These are phyloP conservation scores for Camellia japonica DNA, from an alignment of 148 eudicot genomes.

Conservation along the genomic window DNA sequence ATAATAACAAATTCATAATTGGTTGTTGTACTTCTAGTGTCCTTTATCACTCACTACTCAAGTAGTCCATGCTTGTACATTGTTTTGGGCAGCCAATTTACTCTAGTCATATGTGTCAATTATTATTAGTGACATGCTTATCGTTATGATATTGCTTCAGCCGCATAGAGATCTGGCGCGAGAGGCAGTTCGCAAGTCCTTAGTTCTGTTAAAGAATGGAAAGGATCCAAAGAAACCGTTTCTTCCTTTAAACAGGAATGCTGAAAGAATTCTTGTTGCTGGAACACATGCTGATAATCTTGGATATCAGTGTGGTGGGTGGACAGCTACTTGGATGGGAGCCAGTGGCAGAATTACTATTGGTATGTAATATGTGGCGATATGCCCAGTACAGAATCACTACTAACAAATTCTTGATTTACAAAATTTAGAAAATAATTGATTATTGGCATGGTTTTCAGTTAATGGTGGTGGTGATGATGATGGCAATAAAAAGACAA, in stretches of 20 bases:
- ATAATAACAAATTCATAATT: too few species aligned
- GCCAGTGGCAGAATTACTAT: constrained; percentile 69
- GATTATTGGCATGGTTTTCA: neutral
- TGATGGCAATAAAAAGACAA: neutral
- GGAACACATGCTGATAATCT: constrained; percentile 93
- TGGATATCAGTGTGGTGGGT: constrained; percentile 96
- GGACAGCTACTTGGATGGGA: constrained; percentile 77
- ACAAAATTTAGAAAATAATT: neutral
- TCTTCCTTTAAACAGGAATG: constrained; percentile 67
- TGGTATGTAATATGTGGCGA: constrained; percentile 40
- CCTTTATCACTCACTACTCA: too few species aligned
- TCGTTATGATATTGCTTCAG: constrained; percentile 28
- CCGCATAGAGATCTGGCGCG: constrained; percentile 83
- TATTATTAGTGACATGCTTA: neutral
- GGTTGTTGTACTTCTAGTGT: too few species aligned
- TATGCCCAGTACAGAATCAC: neutral
- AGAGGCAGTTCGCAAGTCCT: constrained; percentile 87
- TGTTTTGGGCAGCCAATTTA: neutral
- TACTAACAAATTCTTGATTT: neutral
- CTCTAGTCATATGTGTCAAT: neutral
- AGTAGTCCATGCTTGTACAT: too few species aligned
- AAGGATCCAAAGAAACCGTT: constrained; percentile 56
- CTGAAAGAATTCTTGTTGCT: constrained; percentile 68
- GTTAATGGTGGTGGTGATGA: neutral
- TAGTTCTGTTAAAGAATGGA: constrained; percentile 86